Evolutionary conservation across 2,329 filamentous ascomycete genomes (phyloP), one percentile per base, ranked within the genome.

Genomic region (Escovopsis sp.): DNA sequence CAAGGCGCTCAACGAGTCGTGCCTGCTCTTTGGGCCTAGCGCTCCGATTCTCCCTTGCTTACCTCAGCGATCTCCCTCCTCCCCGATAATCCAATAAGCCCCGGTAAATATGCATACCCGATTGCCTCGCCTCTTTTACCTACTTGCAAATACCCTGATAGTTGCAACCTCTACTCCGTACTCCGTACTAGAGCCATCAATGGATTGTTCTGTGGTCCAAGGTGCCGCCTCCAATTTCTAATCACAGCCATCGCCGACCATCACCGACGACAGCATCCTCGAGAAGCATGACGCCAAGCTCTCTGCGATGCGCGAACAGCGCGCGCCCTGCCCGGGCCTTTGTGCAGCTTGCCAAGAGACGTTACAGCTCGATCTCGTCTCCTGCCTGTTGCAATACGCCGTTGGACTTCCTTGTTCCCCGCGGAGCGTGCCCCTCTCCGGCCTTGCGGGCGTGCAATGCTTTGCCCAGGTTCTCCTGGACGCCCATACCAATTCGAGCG

Each of bases 331-430:
- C 61, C 4, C 56, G 52, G 33, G 58, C 59, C 4, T 69, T 69
- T 47, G 46, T 69, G 28, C 63, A 65, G 43, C 56, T 69, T 12
- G 62, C 60, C 30, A 59, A 53, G 43, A 58, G 61, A 37, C 59
- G 53, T 4, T 11, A 4, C 28, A 30, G 4, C 41, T 61, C 56
- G 36, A 46, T 55, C n/a, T 50, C 53, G 12, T 47, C 51, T 5
- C 19, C 53, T 43, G 44, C 53, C 34, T 50, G 41, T 37, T 52
- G 54, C 4, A 45, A 51, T 34, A 45, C 50, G 36, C 55, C 58
- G 38, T 58, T 65, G 26, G 61, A 65, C 18, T 62, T 67, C 49
- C 59, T 70, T 18, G 47, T 65, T 30, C 68, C 66, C 15, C 52
- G 53, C 48, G 51, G 47, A 46, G 46, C 48, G 39, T 28, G 48